Base-by-base conservation (phyloP, 257 asterid species). In the Rehmannia glutinosa region DNA sequence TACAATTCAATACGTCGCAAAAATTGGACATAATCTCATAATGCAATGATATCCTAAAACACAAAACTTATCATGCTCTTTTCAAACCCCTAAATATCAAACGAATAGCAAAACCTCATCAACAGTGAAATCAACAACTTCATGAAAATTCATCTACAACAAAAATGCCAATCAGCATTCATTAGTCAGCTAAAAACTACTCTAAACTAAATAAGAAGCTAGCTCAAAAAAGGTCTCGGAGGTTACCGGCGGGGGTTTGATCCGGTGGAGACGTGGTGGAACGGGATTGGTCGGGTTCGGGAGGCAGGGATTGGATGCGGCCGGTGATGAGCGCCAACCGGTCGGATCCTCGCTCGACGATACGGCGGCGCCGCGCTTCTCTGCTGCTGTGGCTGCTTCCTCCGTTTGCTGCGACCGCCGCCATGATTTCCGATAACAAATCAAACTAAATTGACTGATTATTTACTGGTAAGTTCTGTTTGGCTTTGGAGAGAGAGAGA, bases 261-360 rank as follows among this genome's bases (percentile, higher is more conserved):
- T 25, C 52, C 5, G 67, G 15, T 20, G 76, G 72, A 62, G 53
- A 73, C 13, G 82, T 41, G 58, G 75, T 49, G 60, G 81, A 52
- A 69, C 6, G 62, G 54, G 84, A 66, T 59, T 77, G 79, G 65
- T 30, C 75, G 69, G 80, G 20, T 7, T 73, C 73, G 71, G 96
- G 64, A 11, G 93, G 82, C 2, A 93, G 86, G 69, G 84, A 53
- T 42, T 79, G 73, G 78, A 84, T 80, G 45, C 82, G 90, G 60
- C 97, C 97, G 49, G 97, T 83, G 76, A 93, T 91, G 35, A 90
- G 86, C 25, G 99, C 97, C 20, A 93, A 50, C 41, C 99, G 87
- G 65, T 93, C 96, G 43, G 88, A 66, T 72, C 97, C 97, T 35
- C 92, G 78, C 27, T 86, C 92, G 11, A 81, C 38, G 1, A 93